These are phyloP conservation scores for Acanthamoeba healyi DNA, from an alignment of 208 protist species.

Conservation along the genomic window DNA sequence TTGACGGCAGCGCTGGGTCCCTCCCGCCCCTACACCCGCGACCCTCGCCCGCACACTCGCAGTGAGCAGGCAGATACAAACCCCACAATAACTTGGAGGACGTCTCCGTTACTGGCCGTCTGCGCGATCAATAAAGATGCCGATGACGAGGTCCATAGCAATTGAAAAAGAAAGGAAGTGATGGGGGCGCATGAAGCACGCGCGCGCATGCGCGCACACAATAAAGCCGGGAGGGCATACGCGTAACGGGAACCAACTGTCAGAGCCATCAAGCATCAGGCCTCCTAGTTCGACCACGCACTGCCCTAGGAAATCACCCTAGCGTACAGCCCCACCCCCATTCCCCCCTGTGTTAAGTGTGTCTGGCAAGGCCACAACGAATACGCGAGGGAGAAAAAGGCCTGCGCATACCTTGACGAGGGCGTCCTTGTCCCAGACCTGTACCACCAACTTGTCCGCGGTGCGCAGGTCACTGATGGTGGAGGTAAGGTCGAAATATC, in stretches of 20 bases:
- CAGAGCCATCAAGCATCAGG: slow-evolving; percentile 26
- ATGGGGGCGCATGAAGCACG: neutral
- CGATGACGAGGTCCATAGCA: too few species aligned
- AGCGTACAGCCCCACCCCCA: too few species aligned
- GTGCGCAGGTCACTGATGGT: neutral
- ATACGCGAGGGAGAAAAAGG: neutral
- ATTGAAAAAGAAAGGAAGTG: neutral
- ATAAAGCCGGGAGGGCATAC: neutral
- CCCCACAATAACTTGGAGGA: too few species aligned
- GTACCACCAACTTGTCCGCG: neutral
- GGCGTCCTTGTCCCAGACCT: slow-evolving; percentile 30
- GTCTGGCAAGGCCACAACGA: too few species aligned
- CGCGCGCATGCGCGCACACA: neutral
- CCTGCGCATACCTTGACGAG: neutral
- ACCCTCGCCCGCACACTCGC: too few species aligned
- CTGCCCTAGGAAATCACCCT: slow-evolving; percentile 12
- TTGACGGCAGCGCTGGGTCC: neutral
- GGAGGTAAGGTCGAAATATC: too few species aligned
- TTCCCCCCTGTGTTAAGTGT: too few species aligned
- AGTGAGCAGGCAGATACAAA: too few species aligned
- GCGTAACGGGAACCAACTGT: slow-evolving; percentile 7
- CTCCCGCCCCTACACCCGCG: neutral
- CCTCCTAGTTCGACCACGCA: neutral
- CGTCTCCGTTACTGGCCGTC: too few species aligned
- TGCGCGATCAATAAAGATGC: too few species aligned